Evolutionary conservation across 2,329 filamentous ascomycete genomes (phyloP).

Genomic region (Penicillium sp.): DNA sequence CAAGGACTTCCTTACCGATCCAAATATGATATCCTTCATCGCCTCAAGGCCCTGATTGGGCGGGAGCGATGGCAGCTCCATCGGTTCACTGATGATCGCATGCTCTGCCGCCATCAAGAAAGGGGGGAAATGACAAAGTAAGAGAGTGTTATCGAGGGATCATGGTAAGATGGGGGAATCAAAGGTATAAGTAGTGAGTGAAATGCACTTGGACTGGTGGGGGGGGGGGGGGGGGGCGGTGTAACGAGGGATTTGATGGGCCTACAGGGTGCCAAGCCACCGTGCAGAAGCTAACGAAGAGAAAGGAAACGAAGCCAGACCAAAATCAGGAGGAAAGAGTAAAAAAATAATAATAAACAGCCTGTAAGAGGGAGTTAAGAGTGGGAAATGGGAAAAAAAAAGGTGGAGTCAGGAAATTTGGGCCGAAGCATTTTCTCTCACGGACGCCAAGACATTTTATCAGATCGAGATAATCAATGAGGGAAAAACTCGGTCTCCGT

Average conservation of each 20-base stretch:
- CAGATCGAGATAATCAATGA: constrained; percentile 34
- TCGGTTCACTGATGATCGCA: constrained; percentile 34
- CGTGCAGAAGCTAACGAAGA: constrained; percentile 4
- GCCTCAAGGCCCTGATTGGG: constrained; percentile 54
- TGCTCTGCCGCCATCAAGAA: constrained; percentile 34
- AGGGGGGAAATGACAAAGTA: constrained; percentile 11
- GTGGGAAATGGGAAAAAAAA: background rate
- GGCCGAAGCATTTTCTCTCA: constrained; percentile 9
- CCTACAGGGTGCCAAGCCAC: constrained; percentile 11
- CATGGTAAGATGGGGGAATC: constrained; percentile 11
- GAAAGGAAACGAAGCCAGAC: background rate
- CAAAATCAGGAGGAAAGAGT: background rate
- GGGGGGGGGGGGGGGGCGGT: constrained; percentile 7
- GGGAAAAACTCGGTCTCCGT: constrained; percentile 8
- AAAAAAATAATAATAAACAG: background rate
- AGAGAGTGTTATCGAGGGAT: constrained; percentile 16
- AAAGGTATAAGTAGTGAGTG: constrained; percentile 1
- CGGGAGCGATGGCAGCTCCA: constrained; percentile 35
- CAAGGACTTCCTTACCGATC: constrained; percentile 55
- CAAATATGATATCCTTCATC: constrained; percentile 76
- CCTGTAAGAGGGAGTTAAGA: background rate
- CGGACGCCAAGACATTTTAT: constrained; percentile 34
- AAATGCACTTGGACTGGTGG: constrained; percentile 1
- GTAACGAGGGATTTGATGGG: constrained; percentile 18
- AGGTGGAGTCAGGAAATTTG: constrained; percentile 9